Percentiles rank a stretch among this genome's conserved stretches.
Evolutionary conservation across 768 basidiomycete species (phyloP).

Genomic region (Naganishia antarctica): DNA sequence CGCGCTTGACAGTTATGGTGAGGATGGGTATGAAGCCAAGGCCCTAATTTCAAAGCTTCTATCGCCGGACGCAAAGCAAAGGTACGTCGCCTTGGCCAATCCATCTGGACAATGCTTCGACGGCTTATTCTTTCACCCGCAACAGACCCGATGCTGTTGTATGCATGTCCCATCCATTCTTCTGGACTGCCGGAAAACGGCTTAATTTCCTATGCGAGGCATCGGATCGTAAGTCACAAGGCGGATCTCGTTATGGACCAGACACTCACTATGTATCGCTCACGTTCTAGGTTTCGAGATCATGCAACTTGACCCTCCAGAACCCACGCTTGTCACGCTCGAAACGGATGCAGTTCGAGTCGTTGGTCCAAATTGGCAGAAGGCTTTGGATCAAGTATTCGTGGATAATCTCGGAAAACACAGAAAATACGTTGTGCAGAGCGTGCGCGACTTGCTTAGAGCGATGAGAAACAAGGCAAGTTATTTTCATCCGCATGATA

Average conservation of each 20-base stretch:
- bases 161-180: conserved; percentile 90
- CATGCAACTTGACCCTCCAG: conserved; percentile 87
- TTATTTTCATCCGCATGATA: background rate
- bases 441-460: conserved; percentile 84
- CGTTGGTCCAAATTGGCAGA: conserved; percentile 86
- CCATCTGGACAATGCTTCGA: background rate
- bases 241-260: background rate
- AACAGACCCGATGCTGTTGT: conserved; percentile 76
- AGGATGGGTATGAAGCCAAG: conserved; percentile 87
- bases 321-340: conserved; percentile 66
- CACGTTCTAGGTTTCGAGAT: conserved; percentile 67
- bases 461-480: conserved; percentile 80
- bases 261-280: background rate
- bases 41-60: conserved; percentile 77
- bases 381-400: conserved; percentile 77
- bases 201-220: conserved; percentile 94
- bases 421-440: conserved; percentile 87
- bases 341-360: conserved; percentile 67
- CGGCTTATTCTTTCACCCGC: conserved; percentile 11
- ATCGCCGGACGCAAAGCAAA: conserved; percentile 63
- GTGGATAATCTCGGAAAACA: conserved; percentile 95
- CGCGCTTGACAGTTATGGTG: conserved; percentile 72
- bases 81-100: conserved; percentile 56
- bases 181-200: conserved; percentile 84
- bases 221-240: conserved; percentile 62